phyloP scores from a whole-genome alignment of 2,329 filamentous ascomycete genomes.

The Diaporthe sp. region DNA sequence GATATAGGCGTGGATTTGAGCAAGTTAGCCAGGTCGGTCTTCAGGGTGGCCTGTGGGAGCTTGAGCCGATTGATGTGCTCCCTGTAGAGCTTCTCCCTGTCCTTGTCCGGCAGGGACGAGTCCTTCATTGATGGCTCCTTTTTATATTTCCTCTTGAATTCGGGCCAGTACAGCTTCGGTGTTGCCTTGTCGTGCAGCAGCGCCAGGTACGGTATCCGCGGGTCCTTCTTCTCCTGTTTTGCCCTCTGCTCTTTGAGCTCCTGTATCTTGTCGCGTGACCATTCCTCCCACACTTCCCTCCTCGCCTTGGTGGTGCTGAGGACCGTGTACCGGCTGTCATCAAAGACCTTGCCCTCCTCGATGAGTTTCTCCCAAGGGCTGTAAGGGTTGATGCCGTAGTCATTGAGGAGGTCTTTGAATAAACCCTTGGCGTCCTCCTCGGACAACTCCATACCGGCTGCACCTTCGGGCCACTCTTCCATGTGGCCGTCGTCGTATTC shows the following conservation, averaged over 20 bases:
- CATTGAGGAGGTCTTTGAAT: constrained; percentile 89
- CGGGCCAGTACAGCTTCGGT: constrained; percentile 95
- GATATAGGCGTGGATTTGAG: constrained; percentile 72
- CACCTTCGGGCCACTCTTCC: constrained; percentile 77
- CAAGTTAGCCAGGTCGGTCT: constrained; percentile 76
- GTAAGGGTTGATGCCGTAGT: constrained; percentile 86
- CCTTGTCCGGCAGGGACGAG: constrained; percentile 77
- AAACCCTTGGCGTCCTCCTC: constrained; percentile 81
- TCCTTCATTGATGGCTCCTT: constrained; percentile 87
- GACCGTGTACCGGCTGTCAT: constrained; percentile 89
- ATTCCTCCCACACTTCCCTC: constrained; percentile 85
- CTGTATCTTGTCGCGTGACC: constrained; percentile 83
- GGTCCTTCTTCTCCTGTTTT: constrained; percentile 84
- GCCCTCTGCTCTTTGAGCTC: constrained; percentile 79
- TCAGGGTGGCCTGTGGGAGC: constrained; percentile 74
- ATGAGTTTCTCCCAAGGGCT: constrained; percentile 92
- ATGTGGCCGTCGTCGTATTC: constrained; percentile 78
- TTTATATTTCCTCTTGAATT: constrained; percentile 92
- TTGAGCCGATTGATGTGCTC: constrained; percentile 79
- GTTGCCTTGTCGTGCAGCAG: constrained; percentile 87
- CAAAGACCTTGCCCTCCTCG: constrained; percentile 83
- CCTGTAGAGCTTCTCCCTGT: constrained; percentile 83
- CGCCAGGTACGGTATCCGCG: constrained; percentile 82
- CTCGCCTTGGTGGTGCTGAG: constrained; percentile 84
- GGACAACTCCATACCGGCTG: constrained; percentile 77